These are phyloP conservation scores for Casuarina equisetifolia DNA, from an alignment of 306 rosid species.

Conservation along the genomic window DNA sequence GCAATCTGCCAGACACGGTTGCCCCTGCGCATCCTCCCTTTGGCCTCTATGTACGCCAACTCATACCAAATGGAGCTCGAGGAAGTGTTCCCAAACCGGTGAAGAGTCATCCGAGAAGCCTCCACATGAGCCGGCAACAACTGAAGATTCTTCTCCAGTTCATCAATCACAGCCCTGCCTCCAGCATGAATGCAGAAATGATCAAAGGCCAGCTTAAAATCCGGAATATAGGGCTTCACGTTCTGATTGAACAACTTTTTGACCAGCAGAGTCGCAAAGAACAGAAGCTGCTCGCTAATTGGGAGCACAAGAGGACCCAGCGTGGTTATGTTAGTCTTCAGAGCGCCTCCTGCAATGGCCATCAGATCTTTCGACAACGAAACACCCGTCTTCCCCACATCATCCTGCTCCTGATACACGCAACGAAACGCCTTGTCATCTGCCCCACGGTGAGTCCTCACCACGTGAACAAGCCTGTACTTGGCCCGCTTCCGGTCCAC, in stretches of 20 bases:
- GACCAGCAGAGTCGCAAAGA: conserved; percentile 54
- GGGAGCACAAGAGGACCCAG: conserved; percentile 81
- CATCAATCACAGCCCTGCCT: conserved; percentile 82
- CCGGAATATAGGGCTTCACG: conserved; percentile 72
- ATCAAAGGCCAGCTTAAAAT: conserved; percentile 74
- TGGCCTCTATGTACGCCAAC: conserved; percentile 67
- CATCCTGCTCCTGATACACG: conserved; percentile 74
- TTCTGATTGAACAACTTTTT: conserved; percentile 50
- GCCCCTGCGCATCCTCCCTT: conserved; percentile 66
- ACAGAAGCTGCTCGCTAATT: conserved; percentile 75
- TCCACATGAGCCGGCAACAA: conserved; percentile 62
- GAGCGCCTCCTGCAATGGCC: conserved; percentile 80
- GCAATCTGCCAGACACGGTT: conserved; percentile 84
- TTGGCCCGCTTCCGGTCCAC: conserved; percentile 55
- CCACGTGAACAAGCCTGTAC: conserved; percentile 63
- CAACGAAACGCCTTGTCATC: conserved; percentile 75
- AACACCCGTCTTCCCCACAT: conserved; percentile 67
- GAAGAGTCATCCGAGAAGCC: conserved; percentile 83
- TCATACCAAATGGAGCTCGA: conserved; percentile 90
- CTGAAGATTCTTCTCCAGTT: conserved; percentile 75
- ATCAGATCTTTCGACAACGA: conserved; percentile 73
- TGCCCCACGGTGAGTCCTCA: conserved; percentile 69
- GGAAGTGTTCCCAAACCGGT: conserved; percentile 78
- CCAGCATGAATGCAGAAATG: conserved; percentile 86
- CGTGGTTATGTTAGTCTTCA: conserved; percentile 68